Evolutionary conservation across 768 basidiomycete genomes (phyloP).

Genomic region (Collybia sordida): DNA sequence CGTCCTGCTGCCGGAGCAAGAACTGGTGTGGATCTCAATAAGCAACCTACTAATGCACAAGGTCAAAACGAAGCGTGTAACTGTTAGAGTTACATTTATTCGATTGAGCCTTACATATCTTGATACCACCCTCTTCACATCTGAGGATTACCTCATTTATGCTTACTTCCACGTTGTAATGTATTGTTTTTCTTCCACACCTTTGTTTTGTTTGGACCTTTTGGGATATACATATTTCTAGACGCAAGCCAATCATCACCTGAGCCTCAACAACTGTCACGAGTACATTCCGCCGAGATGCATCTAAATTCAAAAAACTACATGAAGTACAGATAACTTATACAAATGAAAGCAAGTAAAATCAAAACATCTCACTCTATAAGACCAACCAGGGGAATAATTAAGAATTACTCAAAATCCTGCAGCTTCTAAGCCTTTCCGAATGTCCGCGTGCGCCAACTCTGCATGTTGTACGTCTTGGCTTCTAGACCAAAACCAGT

Average conservation of each 20-base stretch:
- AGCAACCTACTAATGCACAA: slow-evolving; percentile 47
- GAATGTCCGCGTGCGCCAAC: slow-evolving; percentile 60
- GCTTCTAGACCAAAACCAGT: slow-evolving; percentile 58
- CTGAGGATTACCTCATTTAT: slow-evolving; percentile 15
- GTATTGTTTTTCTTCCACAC: slow-evolving; percentile 25
- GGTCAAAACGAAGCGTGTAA: slow-evolving; percentile 72
- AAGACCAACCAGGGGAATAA: neutral
- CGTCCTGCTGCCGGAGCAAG: slow-evolving; percentile 53
- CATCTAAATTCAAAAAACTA: neutral
- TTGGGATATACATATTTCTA: slow-evolving; percentile 39
- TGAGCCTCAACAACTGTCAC: slow-evolving; percentile 6
- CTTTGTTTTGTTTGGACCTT: slow-evolving; percentile 32
- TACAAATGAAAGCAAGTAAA: neutral
- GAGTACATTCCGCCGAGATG: neutral
- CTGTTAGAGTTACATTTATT: slow-evolving; percentile 45
- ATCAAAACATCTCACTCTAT: neutral
- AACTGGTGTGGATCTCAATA: slow-evolving; percentile 82
- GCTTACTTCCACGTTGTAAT: slow-evolving; percentile 26
- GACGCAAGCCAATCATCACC: slow-evolving; percentile 14
- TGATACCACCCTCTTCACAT: slow-evolving; percentile 17
- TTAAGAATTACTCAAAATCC: slow-evolving; percentile 46
- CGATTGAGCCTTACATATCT: slow-evolving; percentile 4
- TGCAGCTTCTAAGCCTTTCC: slow-evolving; percentile 66
- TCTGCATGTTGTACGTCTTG: slow-evolving; percentile 61
- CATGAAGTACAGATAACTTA: neutral